These are phyloP conservation scores for Candida buenavistaensis DNA, from an alignment of 1,139 yeast genomes.

Conservation along the genomic window DNA sequence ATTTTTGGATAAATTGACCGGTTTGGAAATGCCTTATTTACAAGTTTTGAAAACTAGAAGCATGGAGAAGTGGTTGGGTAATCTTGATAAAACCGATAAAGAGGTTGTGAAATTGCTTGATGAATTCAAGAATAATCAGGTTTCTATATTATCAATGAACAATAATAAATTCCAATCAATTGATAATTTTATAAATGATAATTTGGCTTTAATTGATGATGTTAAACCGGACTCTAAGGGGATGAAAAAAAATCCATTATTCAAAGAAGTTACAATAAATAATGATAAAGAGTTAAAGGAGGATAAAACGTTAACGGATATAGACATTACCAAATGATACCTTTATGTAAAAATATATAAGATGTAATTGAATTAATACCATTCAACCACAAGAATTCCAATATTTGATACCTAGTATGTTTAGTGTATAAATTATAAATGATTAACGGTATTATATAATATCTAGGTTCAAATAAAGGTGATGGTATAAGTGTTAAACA, in stretches of 20 bases:
- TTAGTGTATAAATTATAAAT: conserved; percentile 68
- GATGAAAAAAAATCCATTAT: too few relatives aligned
- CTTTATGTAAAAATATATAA: conserved; percentile 55
- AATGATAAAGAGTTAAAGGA: too few relatives aligned
- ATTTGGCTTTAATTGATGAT: conserved; percentile 22
- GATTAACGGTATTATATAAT: conserved; percentile 78
- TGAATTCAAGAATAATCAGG: conserved; percentile 23
- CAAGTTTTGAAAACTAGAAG: conserved; percentile 52
- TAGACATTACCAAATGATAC: conserved; percentile 61
- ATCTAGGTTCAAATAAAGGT: conserved; percentile 91
- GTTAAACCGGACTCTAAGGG: too few relatives aligned
- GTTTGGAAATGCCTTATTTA: conserved; percentile 59
- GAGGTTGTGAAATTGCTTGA: conserved; percentile 17
- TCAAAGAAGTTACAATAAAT: too few relatives aligned
- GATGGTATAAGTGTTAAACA: conserved; percentile 74
- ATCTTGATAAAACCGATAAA: conserved; percentile 19
- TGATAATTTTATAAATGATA: conserved; percentile 30
- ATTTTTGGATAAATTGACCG: conserved; percentile 50
- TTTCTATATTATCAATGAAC: conserved; percentile 19
- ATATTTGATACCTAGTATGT: conserved; percentile 36
- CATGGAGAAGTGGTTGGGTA: conserved; percentile 32
- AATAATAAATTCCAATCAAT: conserved; percentile 21
- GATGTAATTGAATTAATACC: conserved; percentile 54
- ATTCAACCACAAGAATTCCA: conserved; percentile 65
- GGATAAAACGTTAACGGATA: conserved; percentile 12